Evolutionary conservation across 805 yeast genomes (phyloP).

Genomic region (Dipodascus geniculatus): DNA sequence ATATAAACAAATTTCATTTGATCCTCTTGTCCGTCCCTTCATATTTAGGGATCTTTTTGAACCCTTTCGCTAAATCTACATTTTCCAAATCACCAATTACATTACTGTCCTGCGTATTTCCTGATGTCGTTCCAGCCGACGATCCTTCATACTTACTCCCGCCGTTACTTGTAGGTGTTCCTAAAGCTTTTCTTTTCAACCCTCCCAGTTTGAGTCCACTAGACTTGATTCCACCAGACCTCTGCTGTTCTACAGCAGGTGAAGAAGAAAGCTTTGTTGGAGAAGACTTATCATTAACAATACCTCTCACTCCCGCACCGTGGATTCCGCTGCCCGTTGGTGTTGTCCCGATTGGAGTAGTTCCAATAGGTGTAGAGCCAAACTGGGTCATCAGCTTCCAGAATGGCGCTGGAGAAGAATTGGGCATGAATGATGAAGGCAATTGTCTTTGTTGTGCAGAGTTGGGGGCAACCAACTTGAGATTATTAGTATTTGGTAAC

Average conservation of each 20-base stretch:
- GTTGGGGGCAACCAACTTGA: constrained; percentile 27
- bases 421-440: constrained; percentile 35
- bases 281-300: background rate
- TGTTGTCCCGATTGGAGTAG: background rate
- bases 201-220: background rate
- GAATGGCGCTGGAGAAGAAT: constrained; percentile 71
- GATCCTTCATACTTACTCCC: background rate
- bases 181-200: background rate
- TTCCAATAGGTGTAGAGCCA: constrained; percentile 30
- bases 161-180: too few species aligned
- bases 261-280: constrained; percentile 13
- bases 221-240: constrained; percentile 4
- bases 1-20: background rate
- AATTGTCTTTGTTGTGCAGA: constrained; percentile 25
- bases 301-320: constrained; percentile 4
- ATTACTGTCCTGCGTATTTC: constrained; percentile 6
- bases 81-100: constrained; percentile 33
- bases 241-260: constrained; percentile 16
- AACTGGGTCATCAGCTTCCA: constrained; percentile 82
- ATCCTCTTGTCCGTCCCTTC: constrained; percentile 8
- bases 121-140: background rate
- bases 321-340: constrained; percentile 8
- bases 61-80: constrained; percentile 38
- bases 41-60: constrained; percentile 14
- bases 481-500: constrained; percentile 18